A percentile compares a stretch with the other conserved stretches of the same genome.
These are phyloP conservation scores for Lepidium aucheri DNA, from an alignment of 345 rosid species.

Conservation along the genomic window DNA sequence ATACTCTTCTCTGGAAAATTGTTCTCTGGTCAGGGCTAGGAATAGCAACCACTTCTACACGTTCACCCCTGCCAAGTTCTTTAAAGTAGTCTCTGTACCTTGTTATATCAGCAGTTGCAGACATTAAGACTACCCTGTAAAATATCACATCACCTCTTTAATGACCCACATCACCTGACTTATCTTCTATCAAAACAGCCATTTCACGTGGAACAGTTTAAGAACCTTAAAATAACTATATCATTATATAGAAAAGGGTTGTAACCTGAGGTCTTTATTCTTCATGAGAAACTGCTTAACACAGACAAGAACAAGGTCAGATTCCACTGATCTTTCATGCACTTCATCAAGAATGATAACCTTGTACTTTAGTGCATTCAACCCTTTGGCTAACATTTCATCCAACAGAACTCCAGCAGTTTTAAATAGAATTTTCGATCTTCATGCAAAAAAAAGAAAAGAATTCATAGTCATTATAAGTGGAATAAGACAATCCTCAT, in stretches of 20 bases:
- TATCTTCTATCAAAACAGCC: background rate
- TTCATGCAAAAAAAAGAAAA: slow-evolving; percentile 22
- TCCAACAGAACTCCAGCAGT: slow-evolving; percentile 95
- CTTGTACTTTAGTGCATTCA: slow-evolving; percentile 75
- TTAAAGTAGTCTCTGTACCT: slow-evolving; percentile 81
- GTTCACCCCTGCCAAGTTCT: slow-evolving; percentile 81
- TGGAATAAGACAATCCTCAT: background rate
- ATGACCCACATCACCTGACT: background rate
- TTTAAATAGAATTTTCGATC: slow-evolving; percentile 82
- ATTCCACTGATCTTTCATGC: slow-evolving; percentile 96
- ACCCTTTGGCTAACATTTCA: slow-evolving; percentile 84
- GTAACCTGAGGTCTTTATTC: slow-evolving; percentile 67
- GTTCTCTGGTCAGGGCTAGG: slow-evolving; percentile 55
- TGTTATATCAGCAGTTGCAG: slow-evolving; percentile 89
- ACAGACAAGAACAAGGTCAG: slow-evolving; percentile 87
- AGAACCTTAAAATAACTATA: background rate
- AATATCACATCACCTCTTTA: background rate
- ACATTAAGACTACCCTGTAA: slow-evolving; percentile 88
- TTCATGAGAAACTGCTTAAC: slow-evolving; percentile 78
- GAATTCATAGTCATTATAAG: background rate
- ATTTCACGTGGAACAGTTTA: background rate
- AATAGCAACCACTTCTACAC: slow-evolving; percentile 88
- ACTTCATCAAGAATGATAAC: slow-evolving; percentile 96
- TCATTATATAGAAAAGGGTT: background rate
- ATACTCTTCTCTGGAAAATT: slow-evolving; percentile 55